A percentile compares a stretch with the other conserved stretches of the same genome.
phyloP scores from a whole-genome alignment of 2,329 filamentous ascomycete genomes.

The Fusarium sulawesiense region DNA sequence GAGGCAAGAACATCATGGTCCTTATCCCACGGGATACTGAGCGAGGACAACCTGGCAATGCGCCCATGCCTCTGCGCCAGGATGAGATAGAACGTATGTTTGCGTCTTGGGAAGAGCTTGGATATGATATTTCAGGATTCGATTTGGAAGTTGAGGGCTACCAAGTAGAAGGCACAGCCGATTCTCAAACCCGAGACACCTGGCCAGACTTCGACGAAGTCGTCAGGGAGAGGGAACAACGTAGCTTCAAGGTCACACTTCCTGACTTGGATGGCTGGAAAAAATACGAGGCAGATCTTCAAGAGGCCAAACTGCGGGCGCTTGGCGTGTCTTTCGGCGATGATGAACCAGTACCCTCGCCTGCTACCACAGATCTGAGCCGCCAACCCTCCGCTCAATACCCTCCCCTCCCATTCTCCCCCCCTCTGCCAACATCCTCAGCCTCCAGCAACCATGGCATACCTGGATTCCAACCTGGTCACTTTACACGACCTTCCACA shows the following conservation, averaged over 20 bases:
- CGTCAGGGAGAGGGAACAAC: constrained; percentile 63
- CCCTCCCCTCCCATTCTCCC: constrained; percentile 82
- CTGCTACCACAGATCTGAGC: constrained; percentile 70
- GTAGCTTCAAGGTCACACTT: constrained; percentile 71
- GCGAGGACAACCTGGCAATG: constrained; percentile 67
- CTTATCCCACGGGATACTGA: constrained; percentile 75
- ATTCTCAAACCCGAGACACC: constrained; percentile 73
- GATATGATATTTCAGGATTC: constrained; percentile 76
- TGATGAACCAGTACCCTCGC: constrained; percentile 76
- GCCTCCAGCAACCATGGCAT: constrained; percentile 74
- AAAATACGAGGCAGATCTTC: constrained; percentile 81
- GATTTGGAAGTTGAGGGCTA: constrained; percentile 66
- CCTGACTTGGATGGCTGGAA: constrained; percentile 78
- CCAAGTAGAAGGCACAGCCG: constrained; percentile 53
- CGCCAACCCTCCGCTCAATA: constrained; percentile 79
- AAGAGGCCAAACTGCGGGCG: constrained; percentile 92
- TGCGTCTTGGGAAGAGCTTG: constrained; percentile 73
- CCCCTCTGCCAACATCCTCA: constrained; percentile 83
- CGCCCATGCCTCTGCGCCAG: constrained; percentile 65
- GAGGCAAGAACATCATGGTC: constrained; percentile 78
- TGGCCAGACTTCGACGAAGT: constrained; percentile 75
- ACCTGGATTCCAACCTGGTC: constrained; percentile 66
- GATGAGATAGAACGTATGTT: constrained; percentile 71
- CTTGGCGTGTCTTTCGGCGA: constrained; percentile 86
- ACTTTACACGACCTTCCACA: constrained; percentile 70